Evolutionary conservation across 352 stramenopile genomes (phyloP), one percentile per base, ranked within the genome.

Genomic region (Halophytophthora polymorphica): DNA sequence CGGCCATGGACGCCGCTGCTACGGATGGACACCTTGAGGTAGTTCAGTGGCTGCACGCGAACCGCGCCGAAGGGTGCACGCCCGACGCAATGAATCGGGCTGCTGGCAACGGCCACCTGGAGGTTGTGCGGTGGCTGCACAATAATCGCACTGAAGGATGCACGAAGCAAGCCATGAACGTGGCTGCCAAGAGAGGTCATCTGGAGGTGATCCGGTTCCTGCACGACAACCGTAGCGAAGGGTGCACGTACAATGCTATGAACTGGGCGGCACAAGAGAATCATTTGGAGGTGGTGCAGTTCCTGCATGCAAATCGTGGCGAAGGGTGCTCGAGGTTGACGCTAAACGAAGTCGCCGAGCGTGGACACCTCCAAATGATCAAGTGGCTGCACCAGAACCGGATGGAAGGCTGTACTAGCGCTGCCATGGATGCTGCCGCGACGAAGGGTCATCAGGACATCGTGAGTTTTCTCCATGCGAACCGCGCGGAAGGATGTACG

Each of bases 191-290:
- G 29, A 46, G 37, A 21, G 64, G 64, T n/a, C 45, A 70, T 11
- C 45, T 73, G 35, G 49, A 67, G 15, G 50, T 70, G 19, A 52
- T 73, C 1, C 49, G 58, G 46, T 74, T 64, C 31, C 47, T 74
- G 17, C 57, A 71, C 50, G 25, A 63, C 14, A 21, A 69, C 11
- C 47, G 65, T 1, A 55, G 10, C 14, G 65, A 64, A 63, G 61
- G 61, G 1, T 74, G 65, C 17, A 66, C 61, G 7, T 68, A 69
- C 19, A 66, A 63, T 3, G 65, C 65, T 28, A 71, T 74, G 65
- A 50, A 69, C 35, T 64, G 58, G 34, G 65, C 61, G 14, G 61
- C 61, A 11, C 38, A 60, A 2, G 44, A 50, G 11, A 56, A 62
- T 21, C 58, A 68, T 13, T 43, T 71, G 23, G 50, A 73, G 0